These are phyloP conservation scores for Kappamyces sp. DNA, from an alignment of 192 early-diverging fungal genomes.

Conservation along the genomic window DNA sequence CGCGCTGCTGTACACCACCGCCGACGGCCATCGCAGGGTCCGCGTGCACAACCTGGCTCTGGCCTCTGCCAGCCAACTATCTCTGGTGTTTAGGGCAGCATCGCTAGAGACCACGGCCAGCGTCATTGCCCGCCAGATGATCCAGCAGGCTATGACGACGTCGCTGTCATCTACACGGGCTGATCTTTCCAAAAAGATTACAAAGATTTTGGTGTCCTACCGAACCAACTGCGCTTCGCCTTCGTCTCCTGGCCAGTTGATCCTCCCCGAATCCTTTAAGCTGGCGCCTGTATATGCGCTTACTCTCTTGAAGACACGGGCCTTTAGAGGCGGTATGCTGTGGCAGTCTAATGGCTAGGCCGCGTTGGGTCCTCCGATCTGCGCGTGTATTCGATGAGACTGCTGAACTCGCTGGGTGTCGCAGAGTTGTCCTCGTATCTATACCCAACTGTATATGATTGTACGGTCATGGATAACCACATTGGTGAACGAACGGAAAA, in stretches of 20 bases:
- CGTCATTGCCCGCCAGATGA: slow-evolving; percentile 66
- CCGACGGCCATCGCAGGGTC: slow-evolving; percentile 78
- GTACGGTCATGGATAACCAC: slow-evolving; percentile 21
- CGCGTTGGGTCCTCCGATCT: slow-evolving; percentile 61
- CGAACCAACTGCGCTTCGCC: slow-evolving; percentile 84
- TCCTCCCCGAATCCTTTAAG: slow-evolving; percentile 94
- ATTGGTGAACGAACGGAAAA: slow-evolving; percentile 39
- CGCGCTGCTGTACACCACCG: slow-evolving; percentile 92
- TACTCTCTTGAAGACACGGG: slow-evolving; percentile 73
- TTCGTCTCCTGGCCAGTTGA: slow-evolving; percentile 87
- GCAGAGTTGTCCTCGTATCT: slow-evolving; percentile 69
- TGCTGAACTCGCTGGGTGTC: slow-evolving; percentile 70
- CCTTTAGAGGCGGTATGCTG: slow-evolving; percentile 64
- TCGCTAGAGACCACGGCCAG: slow-evolving; percentile 91
- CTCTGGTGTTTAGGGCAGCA: slow-evolving; percentile 79
- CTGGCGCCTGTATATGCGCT: slow-evolving; percentile 82
- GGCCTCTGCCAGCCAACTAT: slow-evolving; percentile 66
- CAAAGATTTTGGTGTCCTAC: slow-evolving; percentile 83
- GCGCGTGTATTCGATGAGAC: slow-evolving; percentile 71
- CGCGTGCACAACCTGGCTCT: slow-evolving; percentile 84
- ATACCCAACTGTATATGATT: slow-evolving; percentile 73
- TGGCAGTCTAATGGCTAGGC: background rate
- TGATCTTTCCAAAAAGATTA: slow-evolving; percentile 77
- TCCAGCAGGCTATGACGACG: slow-evolving; percentile 58
- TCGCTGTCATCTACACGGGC: slow-evolving; percentile 72